phyloP scores from a whole-genome alignment of 108 stramenopile species.

The Nitzschia inconspicua region DNA sequence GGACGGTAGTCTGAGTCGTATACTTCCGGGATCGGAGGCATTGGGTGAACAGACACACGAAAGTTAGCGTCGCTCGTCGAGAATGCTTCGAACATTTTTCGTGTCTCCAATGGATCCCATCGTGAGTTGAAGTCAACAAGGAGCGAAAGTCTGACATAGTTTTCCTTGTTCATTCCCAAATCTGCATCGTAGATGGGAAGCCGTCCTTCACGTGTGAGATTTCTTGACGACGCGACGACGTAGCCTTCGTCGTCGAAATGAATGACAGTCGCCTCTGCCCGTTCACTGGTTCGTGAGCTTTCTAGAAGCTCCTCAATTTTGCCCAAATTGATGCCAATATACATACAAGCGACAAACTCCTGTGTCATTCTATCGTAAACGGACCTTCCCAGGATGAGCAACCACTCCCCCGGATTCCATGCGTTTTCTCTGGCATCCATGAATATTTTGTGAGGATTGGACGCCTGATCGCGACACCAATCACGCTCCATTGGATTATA shows the following conservation, averaged over 20 bases:
- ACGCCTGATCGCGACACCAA: conserved; percentile 43
- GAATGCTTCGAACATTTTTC: conserved; percentile 12
- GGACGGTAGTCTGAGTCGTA: conserved; percentile 36
- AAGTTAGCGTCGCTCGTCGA: conserved; percentile 6
- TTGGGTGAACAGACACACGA: conserved; percentile 21
- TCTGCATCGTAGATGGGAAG: conserved; percentile 4
- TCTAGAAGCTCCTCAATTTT: conserved; percentile 19
- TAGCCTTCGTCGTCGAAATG: conserved; percentile 10
- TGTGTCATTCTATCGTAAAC: conserved; percentile 40
- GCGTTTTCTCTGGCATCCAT: conserved; percentile 32
- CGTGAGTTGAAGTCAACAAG: conserved; percentile 14
- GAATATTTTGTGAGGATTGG: conserved; percentile 22
- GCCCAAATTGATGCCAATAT: conserved; percentile 27
- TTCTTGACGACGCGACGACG: conserved; percentile 2
- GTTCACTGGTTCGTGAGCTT: conserved; percentile 16
- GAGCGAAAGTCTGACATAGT: conserved; percentile 8
- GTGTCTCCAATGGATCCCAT: conserved; percentile 26
- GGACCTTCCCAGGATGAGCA: conserved; percentile 26
- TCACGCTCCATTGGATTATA: conserved; percentile 54
- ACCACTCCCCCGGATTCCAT: conserved; percentile 19
- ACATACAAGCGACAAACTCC: conserved; percentile 39
- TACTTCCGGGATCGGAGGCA: conserved; percentile 33
- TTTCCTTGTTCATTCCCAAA: conserved; percentile 7
- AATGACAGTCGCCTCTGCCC: conserved; percentile 16
- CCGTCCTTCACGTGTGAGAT: not conserved